Evolutionary conservation across 345 rosid species (phyloP).

Genomic region (Euphorbia pulcherrima): DNA sequence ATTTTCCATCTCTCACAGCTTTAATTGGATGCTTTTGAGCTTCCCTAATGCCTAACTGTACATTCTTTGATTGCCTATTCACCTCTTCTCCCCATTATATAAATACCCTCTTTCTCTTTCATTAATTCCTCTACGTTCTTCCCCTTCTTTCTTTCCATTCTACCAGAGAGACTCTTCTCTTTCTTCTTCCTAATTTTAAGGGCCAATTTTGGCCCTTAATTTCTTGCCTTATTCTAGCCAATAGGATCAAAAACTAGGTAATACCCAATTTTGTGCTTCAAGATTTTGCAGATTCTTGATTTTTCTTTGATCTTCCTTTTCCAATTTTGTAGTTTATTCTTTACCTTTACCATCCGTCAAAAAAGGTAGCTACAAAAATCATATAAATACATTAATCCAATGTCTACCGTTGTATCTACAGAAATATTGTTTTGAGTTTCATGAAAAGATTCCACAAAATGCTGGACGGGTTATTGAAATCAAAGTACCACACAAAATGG

Average conservation of each 20-base stretch:
- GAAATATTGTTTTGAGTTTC: background rate
- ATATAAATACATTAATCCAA: background rate
- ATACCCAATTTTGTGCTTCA: background rate
- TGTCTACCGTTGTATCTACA: background rate
- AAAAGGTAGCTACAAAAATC: background rate
- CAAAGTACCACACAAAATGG: slow-evolving; percentile 30
- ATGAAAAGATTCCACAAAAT: slow-evolving; percentile 8
- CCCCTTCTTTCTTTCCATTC: background rate
- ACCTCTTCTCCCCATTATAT: background rate
- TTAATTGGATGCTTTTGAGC: slow-evolving; percentile 1
- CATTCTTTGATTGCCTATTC: slow-evolving; percentile 10
- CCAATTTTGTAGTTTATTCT: background rate
- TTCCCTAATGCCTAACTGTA: background rate
- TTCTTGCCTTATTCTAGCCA: too few relatives aligned
- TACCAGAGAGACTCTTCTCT: background rate
- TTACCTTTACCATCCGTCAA: background rate
- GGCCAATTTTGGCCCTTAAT: background rate
- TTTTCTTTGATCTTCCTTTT: slow-evolving; percentile 9
- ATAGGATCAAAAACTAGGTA: background rate
- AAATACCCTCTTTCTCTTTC: background rate
- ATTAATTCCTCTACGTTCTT: background rate
- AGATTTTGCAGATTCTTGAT: slow-evolving; percentile 19
- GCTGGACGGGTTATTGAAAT: slow-evolving; percentile 22
- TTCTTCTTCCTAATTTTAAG: background rate
- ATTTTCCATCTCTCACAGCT: slow-evolving; percentile 12